Conservation (phyloP, 345 rosid species). For the Raphanus sativus region DNA sequence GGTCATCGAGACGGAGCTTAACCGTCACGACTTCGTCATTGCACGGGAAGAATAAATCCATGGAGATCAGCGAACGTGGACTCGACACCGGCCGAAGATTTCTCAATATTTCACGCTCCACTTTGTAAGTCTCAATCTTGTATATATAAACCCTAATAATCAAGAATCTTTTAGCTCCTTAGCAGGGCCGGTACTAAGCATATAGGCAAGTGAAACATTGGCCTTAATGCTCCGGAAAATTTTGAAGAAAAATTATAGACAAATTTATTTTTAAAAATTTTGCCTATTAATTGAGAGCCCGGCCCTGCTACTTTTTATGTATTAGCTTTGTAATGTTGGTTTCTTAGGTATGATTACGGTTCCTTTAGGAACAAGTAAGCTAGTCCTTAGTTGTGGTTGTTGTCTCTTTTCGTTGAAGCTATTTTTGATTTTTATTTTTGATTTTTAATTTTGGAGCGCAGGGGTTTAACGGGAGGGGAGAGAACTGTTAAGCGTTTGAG, state of each 20-base stretch:
- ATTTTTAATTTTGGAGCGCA: slow-evolving; percentile 25
- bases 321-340: background rate
- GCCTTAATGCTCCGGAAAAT: too few species aligned
- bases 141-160: too few species aligned
- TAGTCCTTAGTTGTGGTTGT: background rate
- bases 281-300: background rate
- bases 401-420: background rate
- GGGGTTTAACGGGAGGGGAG: slow-evolving; percentile 79
- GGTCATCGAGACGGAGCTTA: slow-evolving; percentile 58
- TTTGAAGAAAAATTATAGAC: too few species aligned
- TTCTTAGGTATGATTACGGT: background rate
- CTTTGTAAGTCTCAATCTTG: slow-evolving; percentile 47
- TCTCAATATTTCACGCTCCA: slow-evolving; percentile 55
- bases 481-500: slow-evolving; percentile 85
- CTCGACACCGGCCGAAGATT: slow-evolving; percentile 59
- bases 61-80: slow-evolving; percentile 50
- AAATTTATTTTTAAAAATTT: too few species aligned
- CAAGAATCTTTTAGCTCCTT: too few species aligned
- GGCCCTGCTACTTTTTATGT: background rate
- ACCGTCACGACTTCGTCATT: slow-evolving; percentile 47
- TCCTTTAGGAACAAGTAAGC: background rate
- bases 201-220: too few species aligned
- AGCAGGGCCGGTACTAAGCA: too few species aligned
- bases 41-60: slow-evolving; percentile 54
- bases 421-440: background rate